Percentiles rank a stretch among this genome's conserved stretches.
phyloP scores from a whole-genome alignment of 1,284 basidiomycete genomes.

The Cystobasidium slooffiae region DNA sequence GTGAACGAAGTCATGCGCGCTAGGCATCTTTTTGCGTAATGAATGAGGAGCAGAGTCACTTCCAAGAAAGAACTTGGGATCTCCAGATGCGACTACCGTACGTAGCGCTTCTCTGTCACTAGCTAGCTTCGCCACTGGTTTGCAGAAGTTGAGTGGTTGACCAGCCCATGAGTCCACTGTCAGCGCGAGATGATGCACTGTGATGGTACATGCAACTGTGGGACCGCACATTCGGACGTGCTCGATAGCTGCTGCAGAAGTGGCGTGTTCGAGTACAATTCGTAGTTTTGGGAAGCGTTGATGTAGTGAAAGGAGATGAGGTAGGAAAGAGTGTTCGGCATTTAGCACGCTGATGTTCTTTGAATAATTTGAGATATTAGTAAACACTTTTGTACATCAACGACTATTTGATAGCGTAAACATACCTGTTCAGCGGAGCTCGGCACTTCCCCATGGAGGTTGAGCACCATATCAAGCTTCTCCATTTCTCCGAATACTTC shows the following conservation, averaged over 20 bases:
- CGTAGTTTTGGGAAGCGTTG: constrained; percentile 84
- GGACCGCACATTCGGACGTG: constrained; percentile 65
- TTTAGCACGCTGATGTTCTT: constrained; percentile 93
- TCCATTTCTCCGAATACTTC: constrained; percentile 95
- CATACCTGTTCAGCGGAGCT: constrained; percentile 78
- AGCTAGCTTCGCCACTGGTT: constrained; percentile 96
- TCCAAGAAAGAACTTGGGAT: constrained; percentile 95
- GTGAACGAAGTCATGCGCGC: constrained; percentile 59
- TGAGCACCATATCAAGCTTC: constrained; percentile 88
- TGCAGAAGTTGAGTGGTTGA: constrained; percentile 95
- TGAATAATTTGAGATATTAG: not conserved
- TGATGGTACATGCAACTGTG: constrained; percentile 96
- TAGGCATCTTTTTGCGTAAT: constrained; percentile 74
- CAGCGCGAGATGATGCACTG: constrained; percentile 91
- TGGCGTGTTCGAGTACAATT: constrained; percentile 99
- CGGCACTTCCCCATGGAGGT: constrained; percentile 96
- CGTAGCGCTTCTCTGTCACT: constrained; percentile 85
- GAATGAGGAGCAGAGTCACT: constrained; percentile 97
- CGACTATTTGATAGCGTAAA: not conserved
- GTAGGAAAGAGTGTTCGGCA: constrained; percentile 87
- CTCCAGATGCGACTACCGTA: constrained; percentile 76
- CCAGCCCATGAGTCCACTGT: constrained; percentile 98
- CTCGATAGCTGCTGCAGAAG: constrained; percentile 86
- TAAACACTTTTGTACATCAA: not conserved
- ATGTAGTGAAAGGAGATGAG: constrained; percentile 84